Evolutionary conservation across 257 asterid species (phyloP).

Genomic region (Misopates orontium): DNA sequence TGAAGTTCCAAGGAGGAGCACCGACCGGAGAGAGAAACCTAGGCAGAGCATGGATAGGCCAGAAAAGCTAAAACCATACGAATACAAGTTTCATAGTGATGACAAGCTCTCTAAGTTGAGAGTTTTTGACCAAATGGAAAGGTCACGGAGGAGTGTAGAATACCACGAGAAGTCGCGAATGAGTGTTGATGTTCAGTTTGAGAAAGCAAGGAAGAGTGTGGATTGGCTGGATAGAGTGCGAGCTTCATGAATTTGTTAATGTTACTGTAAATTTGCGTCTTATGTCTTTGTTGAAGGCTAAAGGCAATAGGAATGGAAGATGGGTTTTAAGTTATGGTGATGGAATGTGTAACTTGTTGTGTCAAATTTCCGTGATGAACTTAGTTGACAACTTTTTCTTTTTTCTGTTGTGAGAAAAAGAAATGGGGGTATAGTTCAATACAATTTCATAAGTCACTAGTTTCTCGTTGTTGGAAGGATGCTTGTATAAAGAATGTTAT

Average conservation of each 20-base stretch:
- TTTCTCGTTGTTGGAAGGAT: slow-evolving; percentile 12
- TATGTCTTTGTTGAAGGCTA: neutral
- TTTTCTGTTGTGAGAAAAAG: neutral
- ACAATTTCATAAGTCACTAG: neutral
- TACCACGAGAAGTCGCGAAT: slow-evolving; percentile 47
- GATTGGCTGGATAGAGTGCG: slow-evolving; percentile 59
- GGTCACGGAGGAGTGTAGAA: slow-evolving; percentile 57
- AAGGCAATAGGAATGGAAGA: neutral
- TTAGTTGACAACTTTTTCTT: neutral
- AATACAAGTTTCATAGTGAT: slow-evolving; percentile 39
- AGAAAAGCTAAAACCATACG: slow-evolving; percentile 35
- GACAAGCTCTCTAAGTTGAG: slow-evolving; percentile 47
- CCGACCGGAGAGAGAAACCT: slow-evolving; percentile 55
- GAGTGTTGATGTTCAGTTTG: slow-evolving; percentile 51
- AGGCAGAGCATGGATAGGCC: slow-evolving; percentile 49
- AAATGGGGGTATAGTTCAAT: slow-evolving; percentile 12
- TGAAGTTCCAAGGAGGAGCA: slow-evolving; percentile 58
- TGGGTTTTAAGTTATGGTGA: slow-evolving; percentile 22
- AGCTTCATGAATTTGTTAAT: slow-evolving; percentile 29
- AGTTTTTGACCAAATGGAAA: slow-evolving; percentile 47
- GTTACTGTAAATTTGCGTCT: neutral
- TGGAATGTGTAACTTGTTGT: slow-evolving; percentile 11
- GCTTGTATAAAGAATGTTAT: slow-evolving; percentile 7
- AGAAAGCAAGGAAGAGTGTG: slow-evolving; percentile 52
- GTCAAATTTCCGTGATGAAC: neutral